Evolutionary conservation across 1,139 yeast genomes (phyloP).

Genomic region (Nakaseomyces kungkrabaensis): DNA sequence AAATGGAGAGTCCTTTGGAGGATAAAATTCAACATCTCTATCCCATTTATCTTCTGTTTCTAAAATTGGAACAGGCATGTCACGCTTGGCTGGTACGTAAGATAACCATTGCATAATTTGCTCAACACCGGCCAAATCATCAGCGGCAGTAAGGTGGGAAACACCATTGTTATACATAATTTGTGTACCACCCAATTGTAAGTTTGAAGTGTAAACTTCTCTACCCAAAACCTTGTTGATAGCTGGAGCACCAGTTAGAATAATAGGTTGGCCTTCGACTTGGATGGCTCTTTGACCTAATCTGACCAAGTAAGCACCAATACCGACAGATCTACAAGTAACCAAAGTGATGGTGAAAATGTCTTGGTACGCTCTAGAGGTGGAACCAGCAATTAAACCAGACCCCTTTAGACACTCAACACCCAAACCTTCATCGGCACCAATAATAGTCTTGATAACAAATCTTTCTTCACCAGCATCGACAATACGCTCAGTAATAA

Average conservation of each 20-base stretch:
- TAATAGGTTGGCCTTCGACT: conserved; percentile 96
- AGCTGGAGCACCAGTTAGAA: conserved; percentile 98
- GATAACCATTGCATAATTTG: conserved; percentile 94
- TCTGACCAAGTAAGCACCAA: conserved; percentile 96
- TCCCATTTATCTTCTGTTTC: conserved; percentile 85
- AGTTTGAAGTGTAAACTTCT: conserved; percentile 91
- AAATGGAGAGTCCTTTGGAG: conserved; percentile 61
- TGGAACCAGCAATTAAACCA: conserved; percentile 97
- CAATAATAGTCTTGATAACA: conserved; percentile 75
- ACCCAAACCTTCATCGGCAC: conserved; percentile 94
- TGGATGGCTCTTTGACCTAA: conserved; percentile 98
- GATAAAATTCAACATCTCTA: conserved; percentile 76
- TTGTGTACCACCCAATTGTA: conserved; percentile 98
- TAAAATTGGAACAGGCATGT: conserved; percentile 82
- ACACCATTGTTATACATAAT: conserved; percentile 98
- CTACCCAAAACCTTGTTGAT: conserved; percentile 92
- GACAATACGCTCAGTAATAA: conserved; percentile 69
- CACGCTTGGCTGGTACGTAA: conserved; percentile 87
- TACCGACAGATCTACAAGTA: conserved; percentile 98
- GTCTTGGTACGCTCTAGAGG: conserved; percentile 94
- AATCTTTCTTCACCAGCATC: conserved; percentile 78
- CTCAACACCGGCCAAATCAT: conserved; percentile 93
- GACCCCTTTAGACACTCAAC: conserved; percentile 97
- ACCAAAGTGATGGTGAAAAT: conserved; percentile 93
- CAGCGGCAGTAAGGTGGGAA: conserved; percentile 89